Percentiles rank a stretch among this genome's conserved stretches.
These are phyloP conservation scores for Phytophthora ohioensis DNA, from an alignment of 352 stramenopile genomes.

Conservation along the genomic window DNA sequence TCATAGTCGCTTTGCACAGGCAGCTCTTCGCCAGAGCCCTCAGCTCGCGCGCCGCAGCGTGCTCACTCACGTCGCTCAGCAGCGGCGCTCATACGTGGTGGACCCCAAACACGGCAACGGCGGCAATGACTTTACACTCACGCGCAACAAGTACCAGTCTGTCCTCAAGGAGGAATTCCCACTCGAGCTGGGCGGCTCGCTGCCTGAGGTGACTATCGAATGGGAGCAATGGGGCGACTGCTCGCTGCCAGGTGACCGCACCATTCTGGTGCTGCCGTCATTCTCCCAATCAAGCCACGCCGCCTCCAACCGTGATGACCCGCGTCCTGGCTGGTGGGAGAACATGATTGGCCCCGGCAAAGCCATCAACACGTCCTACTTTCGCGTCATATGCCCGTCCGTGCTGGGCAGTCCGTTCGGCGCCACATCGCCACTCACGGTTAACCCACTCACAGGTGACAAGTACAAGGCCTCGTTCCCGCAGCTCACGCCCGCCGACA, in stretches of 20 bases:
- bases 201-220: constrained; percentile 72
- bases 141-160: constrained; percentile 81
- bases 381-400: constrained; percentile 87
- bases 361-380: constrained; percentile 90
- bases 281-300: constrained; percentile 91
- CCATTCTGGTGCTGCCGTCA: constrained; percentile 83
- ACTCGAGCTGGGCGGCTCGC: constrained; percentile 58
- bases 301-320: constrained; percentile 83
- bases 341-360: constrained; percentile 89
- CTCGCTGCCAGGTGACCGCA: constrained; percentile 72
- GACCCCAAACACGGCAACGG: constrained; percentile 31
- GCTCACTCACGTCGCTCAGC: constrained; percentile 8
- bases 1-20: constrained; percentile 18
- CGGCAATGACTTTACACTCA: constrained; percentile 42
- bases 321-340: constrained; percentile 87
- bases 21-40: constrained; percentile 13
- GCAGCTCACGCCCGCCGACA: constrained; percentile 86
- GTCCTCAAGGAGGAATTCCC: constrained; percentile 70
- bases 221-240: constrained; percentile 88
- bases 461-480: constrained; percentile 81
- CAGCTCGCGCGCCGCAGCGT: constrained; percentile 20
- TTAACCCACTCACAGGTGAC: constrained; percentile 69
- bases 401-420: constrained; percentile 88
- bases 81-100: constrained; percentile 55
- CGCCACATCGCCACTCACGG: constrained; percentile 75